A percentile compares a stretch with the other conserved stretches of the same genome.
These are phyloP conservation scores for Aspergillus wentii DNA, from an alignment of 495 filamentous ascomycete species.

Conservation along the genomic window DNA sequence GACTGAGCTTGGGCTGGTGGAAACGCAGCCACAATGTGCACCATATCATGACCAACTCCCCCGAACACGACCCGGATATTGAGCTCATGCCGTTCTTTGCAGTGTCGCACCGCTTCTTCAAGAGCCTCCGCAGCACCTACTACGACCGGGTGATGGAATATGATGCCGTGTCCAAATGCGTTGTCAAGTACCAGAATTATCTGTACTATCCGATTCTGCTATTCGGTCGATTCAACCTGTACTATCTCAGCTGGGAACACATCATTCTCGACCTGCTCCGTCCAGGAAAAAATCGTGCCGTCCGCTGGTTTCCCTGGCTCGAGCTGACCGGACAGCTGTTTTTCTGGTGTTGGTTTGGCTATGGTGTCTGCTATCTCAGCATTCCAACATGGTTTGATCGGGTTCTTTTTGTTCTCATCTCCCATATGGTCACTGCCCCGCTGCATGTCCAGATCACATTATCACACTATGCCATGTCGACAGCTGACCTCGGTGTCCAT, in stretches of 20 bases:
- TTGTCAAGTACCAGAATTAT: constrained; percentile 73
- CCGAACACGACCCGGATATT: constrained; percentile 97
- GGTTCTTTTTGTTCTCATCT: constrained; percentile 74
- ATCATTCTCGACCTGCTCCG: constrained; percentile 72
- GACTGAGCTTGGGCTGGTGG: constrained; percentile 92
- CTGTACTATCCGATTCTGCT: constrained; percentile 80
- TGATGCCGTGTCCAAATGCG: constrained; percentile 66
- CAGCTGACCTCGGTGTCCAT: constrained; percentile 75
- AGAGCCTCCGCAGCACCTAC: constrained; percentile 74
- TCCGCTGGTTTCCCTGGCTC: constrained; percentile 85
- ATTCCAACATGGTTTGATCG: constrained; percentile 68
- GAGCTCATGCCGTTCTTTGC: constrained; percentile 96
- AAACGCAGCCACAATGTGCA: constrained; percentile 97
- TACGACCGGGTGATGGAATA: constrained; percentile 85
- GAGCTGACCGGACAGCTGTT: constrained; percentile 77
- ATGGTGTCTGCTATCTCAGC: constrained; percentile 69
- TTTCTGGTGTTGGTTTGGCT: constrained; percentile 96
- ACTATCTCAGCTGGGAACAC: constrained; percentile 76
- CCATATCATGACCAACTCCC: constrained; percentile 93
- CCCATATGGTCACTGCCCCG: constrained; percentile 81
- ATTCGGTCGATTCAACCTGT: constrained; percentile 91
- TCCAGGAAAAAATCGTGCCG: constrained; percentile 70
- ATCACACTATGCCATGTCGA: constrained; percentile 96
- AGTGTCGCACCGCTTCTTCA: constrained; percentile 80
- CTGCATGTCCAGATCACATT: constrained; percentile 95